phyloP scores from a whole-genome alignment of 257 asterid genomes.

The Plectranthus barbatus region DNA sequence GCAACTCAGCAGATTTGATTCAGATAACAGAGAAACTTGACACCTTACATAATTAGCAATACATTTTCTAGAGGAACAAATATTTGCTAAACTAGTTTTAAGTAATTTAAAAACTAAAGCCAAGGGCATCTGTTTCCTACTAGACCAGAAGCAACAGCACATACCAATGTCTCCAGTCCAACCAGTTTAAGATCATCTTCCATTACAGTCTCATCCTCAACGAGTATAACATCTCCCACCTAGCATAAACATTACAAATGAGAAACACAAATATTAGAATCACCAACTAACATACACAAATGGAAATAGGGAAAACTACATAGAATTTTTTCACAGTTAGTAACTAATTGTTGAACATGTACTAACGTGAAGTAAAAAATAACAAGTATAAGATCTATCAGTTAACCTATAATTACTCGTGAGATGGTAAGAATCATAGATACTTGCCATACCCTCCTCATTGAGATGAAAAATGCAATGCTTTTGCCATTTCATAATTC shows the following conservation, averaged over 20 bases:
- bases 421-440: too few relatives aligned
- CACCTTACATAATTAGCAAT: neutral
- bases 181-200: slow-evolving; percentile 41
- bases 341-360: neutral
- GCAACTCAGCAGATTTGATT: neutral
- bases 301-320: neutral
- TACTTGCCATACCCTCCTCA: too few relatives aligned
- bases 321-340: neutral
- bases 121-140: neutral
- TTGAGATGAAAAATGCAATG: too few relatives aligned
- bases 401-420: neutral
- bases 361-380: neutral
- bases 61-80: neutral
- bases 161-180: slow-evolving; percentile 59
- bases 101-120: neutral
- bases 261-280: neutral
- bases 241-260: slow-evolving; percentile 10
- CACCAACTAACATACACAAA: neutral
- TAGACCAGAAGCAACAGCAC: slow-evolving; percentile 12
- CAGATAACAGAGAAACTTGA: neutral
- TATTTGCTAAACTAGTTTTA: neutral
- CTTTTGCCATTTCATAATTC: neutral
- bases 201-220: slow-evolving; percentile 42
- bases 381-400: neutral
- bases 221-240: slow-evolving; percentile 66